Evolutionary conservation across 805 yeast genomes (phyloP).

Genomic region (Ogataea neopini): DNA sequence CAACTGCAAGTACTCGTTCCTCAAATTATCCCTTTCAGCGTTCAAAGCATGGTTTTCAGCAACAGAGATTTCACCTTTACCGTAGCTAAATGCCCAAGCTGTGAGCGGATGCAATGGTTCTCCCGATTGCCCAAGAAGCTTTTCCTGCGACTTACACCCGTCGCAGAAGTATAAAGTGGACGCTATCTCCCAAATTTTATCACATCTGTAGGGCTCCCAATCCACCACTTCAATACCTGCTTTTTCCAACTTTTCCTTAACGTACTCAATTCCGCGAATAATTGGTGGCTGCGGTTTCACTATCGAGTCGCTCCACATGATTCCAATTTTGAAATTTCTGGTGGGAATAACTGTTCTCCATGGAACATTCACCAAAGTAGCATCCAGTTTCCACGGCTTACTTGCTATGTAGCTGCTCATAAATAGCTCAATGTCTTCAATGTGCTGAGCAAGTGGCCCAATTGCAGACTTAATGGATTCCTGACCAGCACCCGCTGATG

Average conservation of each 20-base stretch:
- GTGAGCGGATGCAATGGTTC: conserved; percentile 69
- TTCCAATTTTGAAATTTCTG: conserved; percentile 53
- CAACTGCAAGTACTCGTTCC: conserved; percentile 54
- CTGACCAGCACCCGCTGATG: conserved; percentile 26
- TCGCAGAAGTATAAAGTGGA: conserved; percentile 60
- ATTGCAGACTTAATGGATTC: conserved; percentile 28
- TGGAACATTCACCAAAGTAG: conserved; percentile 41
- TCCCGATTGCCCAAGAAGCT: conserved; percentile 56
- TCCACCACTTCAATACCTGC: conserved; percentile 59
- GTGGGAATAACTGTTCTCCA: conserved; percentile 42
- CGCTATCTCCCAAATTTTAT: conserved; percentile 60
- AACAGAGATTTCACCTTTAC: conserved; percentile 54
- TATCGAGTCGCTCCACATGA: conserved; percentile 60
- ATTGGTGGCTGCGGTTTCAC: conserved; percentile 73
- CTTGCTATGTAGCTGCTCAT: conserved; percentile 35
- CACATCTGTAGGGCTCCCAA: conserved; percentile 56
- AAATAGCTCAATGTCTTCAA: conserved; percentile 50
- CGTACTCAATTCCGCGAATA: conserved; percentile 53
- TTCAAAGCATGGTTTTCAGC: conserved; percentile 57
- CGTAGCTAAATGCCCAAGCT: conserved; percentile 57
- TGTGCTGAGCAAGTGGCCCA: conserved; percentile 53
- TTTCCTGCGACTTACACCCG: conserved; percentile 60
- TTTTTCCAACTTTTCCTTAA: conserved; percentile 52
- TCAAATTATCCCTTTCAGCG: conserved; percentile 53
- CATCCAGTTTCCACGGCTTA: conserved; percentile 38